phyloP scores from a whole-genome alignment of 306 rosid species.

The Astragalus membranaceus region DNA sequence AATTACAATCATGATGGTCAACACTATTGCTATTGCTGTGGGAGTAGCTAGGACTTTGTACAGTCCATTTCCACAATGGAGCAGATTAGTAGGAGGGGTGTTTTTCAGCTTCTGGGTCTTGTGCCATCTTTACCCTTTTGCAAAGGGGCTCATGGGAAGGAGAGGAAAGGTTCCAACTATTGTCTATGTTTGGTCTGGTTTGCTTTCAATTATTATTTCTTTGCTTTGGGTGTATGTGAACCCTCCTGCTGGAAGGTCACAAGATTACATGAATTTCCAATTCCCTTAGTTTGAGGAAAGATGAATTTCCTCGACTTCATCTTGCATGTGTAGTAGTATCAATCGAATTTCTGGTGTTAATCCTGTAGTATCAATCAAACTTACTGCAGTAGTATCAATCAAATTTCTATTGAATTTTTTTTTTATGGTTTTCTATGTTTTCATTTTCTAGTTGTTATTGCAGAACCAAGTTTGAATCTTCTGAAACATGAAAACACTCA shows the following conservation, averaged over 20 bases:
- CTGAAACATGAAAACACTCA: too few relatives aligned
- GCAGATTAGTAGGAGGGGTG: constrained; percentile 75
- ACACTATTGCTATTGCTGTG: constrained; percentile 65
- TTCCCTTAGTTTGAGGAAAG: constrained; percentile 37
- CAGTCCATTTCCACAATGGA: constrained; percentile 82
- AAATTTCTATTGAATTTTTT: too few relatives aligned
- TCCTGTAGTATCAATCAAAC: too few relatives aligned
- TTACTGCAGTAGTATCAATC: too few relatives aligned
- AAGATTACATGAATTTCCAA: constrained; percentile 56
- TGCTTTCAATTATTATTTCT: constrained; percentile 69
- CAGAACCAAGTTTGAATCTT: too few relatives aligned
- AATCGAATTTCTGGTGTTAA: too few relatives aligned
- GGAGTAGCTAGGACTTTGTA: constrained; percentile 70
- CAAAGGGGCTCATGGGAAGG: constrained; percentile 76
- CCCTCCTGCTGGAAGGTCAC: constrained; percentile 58
- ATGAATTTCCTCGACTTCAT: constrained; percentile 32
- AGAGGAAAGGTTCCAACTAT: constrained; percentile 79
- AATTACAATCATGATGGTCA: constrained; percentile 79
- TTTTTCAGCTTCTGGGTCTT: constrained; percentile 88
- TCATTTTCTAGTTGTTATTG: too few relatives aligned
- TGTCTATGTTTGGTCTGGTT: constrained; percentile 76
- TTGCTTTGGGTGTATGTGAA: constrained; percentile 77
- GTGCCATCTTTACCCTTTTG: constrained; percentile 78
- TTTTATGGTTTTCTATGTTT: too few relatives aligned
- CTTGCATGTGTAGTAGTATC: neutral